Evolutionary conservation across 2,329 filamentous ascomycete species (phyloP).

Genomic region (Cephalotrichum gorgonifer): DNA sequence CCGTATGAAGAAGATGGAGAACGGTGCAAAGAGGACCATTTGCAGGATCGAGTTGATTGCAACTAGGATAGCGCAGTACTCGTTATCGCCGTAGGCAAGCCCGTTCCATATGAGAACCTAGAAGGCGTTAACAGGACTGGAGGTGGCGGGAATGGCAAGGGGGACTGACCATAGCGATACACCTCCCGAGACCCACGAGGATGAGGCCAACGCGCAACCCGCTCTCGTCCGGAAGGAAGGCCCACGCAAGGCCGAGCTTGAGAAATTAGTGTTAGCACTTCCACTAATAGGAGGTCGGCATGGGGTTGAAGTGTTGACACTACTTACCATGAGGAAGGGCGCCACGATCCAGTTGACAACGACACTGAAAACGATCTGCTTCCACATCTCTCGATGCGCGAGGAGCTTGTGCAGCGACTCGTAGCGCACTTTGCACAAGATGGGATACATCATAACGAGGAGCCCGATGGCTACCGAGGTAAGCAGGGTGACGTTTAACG

Average conservation of each 20-base stretch:
- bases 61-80: conserved; percentile 77
- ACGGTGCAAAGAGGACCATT: conserved; percentile 61
- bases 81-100: conserved; percentile 59
- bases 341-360: conserved; percentile 76
- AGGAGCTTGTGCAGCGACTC: conserved; percentile 64
- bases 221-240: conserved; percentile 49
- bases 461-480: conserved; percentile 55
- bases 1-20: conserved; percentile 59
- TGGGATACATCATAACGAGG: conserved; percentile 91
- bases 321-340: conserved; percentile 67
- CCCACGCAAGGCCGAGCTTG: conserved; percentile 57
- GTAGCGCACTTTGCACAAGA: conserved; percentile 76
- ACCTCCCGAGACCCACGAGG: conserved; percentile 73
- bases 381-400: conserved; percentile 54
- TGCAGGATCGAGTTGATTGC: conserved; percentile 67
- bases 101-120: conserved; percentile 58
- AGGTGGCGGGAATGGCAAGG: not conserved
- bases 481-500: conserved; percentile 3
- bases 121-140: not conserved
- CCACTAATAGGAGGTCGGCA: too few species aligned
- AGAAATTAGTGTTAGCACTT: not conserved
- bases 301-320: not conserved
- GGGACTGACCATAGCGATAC: conserved; percentile 69
- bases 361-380: conserved; percentile 68
- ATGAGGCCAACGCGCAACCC: conserved; percentile 59